These are phyloP conservation scores for Alternaria sp. DNA, from an alignment of 2,329 filamentous ascomycete species.

Conservation along the genomic window DNA sequence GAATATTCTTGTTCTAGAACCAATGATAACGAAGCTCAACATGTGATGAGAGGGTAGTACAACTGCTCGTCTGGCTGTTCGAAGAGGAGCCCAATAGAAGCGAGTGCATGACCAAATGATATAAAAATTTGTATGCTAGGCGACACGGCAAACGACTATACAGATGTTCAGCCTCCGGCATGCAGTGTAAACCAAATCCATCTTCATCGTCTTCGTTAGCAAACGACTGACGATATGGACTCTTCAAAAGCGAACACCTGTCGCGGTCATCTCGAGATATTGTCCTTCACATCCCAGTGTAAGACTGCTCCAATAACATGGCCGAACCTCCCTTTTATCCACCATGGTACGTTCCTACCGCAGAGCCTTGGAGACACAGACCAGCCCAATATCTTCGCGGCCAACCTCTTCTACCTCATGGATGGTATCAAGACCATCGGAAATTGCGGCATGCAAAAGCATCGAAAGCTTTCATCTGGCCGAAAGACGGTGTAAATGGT, in stretches of 20 bases:
- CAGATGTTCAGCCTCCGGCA: not conserved
- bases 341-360: conserved; percentile 8
- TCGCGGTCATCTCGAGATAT: not conserved
- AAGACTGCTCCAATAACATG: conserved; percentile 6
- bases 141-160: conserved; percentile 18
- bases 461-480: conserved; percentile 56
- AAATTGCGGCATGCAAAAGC: conserved; percentile 39
- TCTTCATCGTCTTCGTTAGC: not conserved
- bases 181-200: not conserved
- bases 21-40: not conserved
- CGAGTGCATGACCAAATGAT: conserved; percentile 1
- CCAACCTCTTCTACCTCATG: conserved; percentile 13
- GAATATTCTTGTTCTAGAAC: not conserved
- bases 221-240: conserved; percentile 10
- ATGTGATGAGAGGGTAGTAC: not conserved
- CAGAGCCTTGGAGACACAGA: conserved; percentile 22
- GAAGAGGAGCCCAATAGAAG: not conserved
- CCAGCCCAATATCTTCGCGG: conserved; percentile 34
- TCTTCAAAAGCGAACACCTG: not conserved
- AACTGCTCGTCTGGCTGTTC: not conserved
- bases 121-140: not conserved
- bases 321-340: not conserved
- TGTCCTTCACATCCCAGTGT: not conserved
- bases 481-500: conserved; percentile 54
- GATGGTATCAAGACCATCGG: conserved; percentile 41